Evolutionary conservation across 345 rosid species (phyloP).

Genomic region (Anastatica hierochuntica): DNA sequence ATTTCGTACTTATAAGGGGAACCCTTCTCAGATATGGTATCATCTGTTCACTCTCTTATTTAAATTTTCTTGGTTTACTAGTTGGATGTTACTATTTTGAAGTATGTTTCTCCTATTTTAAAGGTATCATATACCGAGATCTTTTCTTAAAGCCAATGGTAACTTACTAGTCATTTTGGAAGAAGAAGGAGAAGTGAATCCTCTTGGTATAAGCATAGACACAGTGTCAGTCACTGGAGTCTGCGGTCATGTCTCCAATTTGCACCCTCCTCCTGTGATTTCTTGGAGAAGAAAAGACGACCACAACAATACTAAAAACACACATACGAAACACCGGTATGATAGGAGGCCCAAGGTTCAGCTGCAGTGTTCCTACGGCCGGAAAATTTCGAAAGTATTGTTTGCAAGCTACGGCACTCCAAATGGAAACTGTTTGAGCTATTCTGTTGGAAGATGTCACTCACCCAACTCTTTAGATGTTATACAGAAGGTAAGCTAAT

Average conservation of each 20-base stretch:
- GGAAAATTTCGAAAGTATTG: slow-evolving; percentile 30
- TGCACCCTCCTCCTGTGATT: slow-evolving; percentile 20
- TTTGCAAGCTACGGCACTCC: slow-evolving; percentile 58
- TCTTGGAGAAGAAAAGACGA: slow-evolving; percentile 14
- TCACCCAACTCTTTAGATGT: slow-evolving; percentile 31
- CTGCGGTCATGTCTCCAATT: slow-evolving; percentile 28
- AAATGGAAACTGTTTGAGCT: slow-evolving; percentile 35
- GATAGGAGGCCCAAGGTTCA: slow-evolving; percentile 26
- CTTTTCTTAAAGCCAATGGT: slow-evolving; percentile 34
- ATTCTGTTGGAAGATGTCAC: slow-evolving; percentile 41
- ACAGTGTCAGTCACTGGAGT: slow-evolving; percentile 28
- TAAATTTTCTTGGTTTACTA: neutral
- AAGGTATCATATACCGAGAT: slow-evolving; percentile 54
- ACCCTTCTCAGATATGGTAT: slow-evolving; percentile 64
- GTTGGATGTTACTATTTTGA: neutral
- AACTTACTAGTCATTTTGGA: slow-evolving; percentile 49
- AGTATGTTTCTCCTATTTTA: neutral
- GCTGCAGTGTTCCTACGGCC: slow-evolving; percentile 29
- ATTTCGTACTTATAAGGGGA: slow-evolving; percentile 38
- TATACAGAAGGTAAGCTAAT: slow-evolving; percentile 35
- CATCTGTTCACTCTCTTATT: neutral
- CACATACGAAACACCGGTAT: slow-evolving; percentile 7
- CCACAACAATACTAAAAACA: neutral
- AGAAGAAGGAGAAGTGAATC: slow-evolving; percentile 42
- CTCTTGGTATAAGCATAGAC: slow-evolving; percentile 39